Evolutionary conservation across 2,329 filamentous ascomycete species (phyloP), one percentile per base, ranked within the genome.

Genomic region (Apiospora aurea): DNA sequence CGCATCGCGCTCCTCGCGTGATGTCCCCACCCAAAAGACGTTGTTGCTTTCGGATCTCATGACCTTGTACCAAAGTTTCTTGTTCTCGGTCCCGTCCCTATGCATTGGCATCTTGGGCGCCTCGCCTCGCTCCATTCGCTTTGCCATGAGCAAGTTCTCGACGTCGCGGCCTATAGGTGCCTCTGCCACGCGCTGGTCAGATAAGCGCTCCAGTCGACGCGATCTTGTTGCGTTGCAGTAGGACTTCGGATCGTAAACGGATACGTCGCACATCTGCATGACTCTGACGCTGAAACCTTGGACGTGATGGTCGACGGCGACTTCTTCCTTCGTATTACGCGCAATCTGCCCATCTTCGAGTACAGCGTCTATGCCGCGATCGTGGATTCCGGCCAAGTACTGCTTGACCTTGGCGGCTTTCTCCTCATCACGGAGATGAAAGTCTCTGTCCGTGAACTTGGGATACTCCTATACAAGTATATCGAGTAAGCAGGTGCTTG

Each of bases 11-110:
- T 72, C 53, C 13, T 66, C 6, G 44, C 72, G 43, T 1, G 69
- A 71, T 4, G 71, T 73, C 49, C 71, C 72, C 13, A 72, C 69
- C 73, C 71, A 74, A 21, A 74, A 73, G 43, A 21, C 5, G 1
- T 57, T 49, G 24, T 46, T 47, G 34, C 69, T 47, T 24, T 72
- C 68, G n/a, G 43, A 26, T 38, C 72, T 49, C 71, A 73, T 70
- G 44, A 24, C 24, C 29, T 71, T 73, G 41, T 72, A 72, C 57
- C 68, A 70, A 4, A 14, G 18, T 41, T 72, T 72, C 21, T 43
- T 44, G 41, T 72, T 70, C 43, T 72, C 71, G 13, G 43, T 26
- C 7, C 68, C 71, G 29, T 47, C 47, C 70, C 29, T 43, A 6
- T 43, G 57, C 69, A 70, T 70, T 7, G 71, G 70, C 41, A 71